Conservation (phyloP, 2,329 filamentous ascomycete genomes). For the Oidium heveae region DNA sequence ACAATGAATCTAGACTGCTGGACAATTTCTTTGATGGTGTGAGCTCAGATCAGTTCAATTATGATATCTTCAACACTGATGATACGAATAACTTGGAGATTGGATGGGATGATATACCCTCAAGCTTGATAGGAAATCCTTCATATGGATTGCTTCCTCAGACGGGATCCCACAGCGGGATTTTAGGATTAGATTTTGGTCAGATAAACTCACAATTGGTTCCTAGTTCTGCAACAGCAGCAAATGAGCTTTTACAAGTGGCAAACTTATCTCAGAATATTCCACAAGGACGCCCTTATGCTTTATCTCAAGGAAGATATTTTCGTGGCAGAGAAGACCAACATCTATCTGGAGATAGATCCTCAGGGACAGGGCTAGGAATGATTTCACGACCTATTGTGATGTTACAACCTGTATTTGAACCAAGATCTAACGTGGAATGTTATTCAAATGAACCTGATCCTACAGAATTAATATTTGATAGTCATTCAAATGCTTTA, state of each 20-base stretch:
- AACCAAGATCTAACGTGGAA: conserved; percentile 4
- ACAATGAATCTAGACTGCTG: conserved; percentile 32
- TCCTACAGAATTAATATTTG: conserved; percentile 11
- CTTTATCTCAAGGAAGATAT: conserved; percentile 8
- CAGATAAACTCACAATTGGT: conserved; percentile 6
- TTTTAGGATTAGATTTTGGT: conserved; percentile 6
- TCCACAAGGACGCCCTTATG: conserved; percentile 11
- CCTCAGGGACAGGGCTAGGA: conserved; percentile 7
- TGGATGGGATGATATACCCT: conserved; percentile 32
- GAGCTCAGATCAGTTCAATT: conserved; percentile 23
- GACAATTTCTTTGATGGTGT: conserved; percentile 31
- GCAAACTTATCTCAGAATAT: conserved; percentile 25
- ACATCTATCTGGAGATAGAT: conserved; percentile 4
- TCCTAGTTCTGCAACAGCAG: conserved; percentile 8
- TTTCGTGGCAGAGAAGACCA: conserved; percentile 6
- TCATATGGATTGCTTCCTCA: conserved; percentile 27
- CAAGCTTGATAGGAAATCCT: conserved; percentile 38
- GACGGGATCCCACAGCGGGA: conserved; percentile 3
- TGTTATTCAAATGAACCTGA: conserved; percentile 8
- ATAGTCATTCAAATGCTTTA: conserved; percentile 3
- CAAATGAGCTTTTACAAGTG: conserved; percentile 33
- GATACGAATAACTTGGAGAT: conserved; percentile 24
- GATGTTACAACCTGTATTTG: conserved; percentile 2
- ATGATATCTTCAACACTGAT: conserved; percentile 20
- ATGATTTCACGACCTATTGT: conserved; percentile 6